These are phyloP conservation scores for Eimeria falciformis DNA, from an alignment of 169 alveolate species.

Conservation along the genomic window DNA sequence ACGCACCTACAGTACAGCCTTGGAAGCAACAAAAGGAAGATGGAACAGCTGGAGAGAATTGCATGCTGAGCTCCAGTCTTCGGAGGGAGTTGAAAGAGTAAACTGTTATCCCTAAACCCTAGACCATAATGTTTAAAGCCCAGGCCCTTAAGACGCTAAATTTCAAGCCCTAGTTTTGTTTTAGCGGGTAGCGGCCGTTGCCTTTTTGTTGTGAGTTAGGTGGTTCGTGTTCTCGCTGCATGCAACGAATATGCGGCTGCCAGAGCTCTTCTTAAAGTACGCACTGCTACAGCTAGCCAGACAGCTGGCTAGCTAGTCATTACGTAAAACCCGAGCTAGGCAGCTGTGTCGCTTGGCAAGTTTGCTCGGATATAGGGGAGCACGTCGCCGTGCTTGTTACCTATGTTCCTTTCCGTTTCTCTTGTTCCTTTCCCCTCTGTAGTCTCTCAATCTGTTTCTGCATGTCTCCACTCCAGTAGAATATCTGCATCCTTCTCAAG, in stretches of 20 bases:
- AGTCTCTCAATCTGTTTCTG: too few species aligned
- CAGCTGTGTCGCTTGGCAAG: too few species aligned
- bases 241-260: slow-evolving; percentile 65
- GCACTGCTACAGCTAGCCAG: neutral
- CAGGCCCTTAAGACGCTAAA: neutral
- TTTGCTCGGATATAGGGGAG: too few species aligned
- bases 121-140: slow-evolving; percentile 3
- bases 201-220: neutral
- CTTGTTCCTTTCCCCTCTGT: too few species aligned
- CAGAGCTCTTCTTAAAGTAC: slow-evolving; percentile 45
- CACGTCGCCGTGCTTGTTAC: too few species aligned
- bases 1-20: slow-evolving; percentile 37
- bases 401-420: too few species aligned
- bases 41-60: slow-evolving; percentile 81
- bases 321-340: too few species aligned
- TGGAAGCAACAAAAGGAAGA: neutral
- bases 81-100: slow-evolving; percentile 38
- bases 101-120: slow-evolving; percentile 11
- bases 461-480: too few species aligned
- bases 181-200: neutral
- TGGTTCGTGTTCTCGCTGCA: slow-evolving; percentile 16
- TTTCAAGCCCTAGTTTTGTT: slow-evolving; percentile 14
- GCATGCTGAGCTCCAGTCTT: slow-evolving; percentile 17
- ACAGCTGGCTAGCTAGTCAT: neutral
- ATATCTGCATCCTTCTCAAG: too few species aligned